phyloP scores from a whole-genome alignment of 257 asterid genomes.

The Vinca minor region DNA sequence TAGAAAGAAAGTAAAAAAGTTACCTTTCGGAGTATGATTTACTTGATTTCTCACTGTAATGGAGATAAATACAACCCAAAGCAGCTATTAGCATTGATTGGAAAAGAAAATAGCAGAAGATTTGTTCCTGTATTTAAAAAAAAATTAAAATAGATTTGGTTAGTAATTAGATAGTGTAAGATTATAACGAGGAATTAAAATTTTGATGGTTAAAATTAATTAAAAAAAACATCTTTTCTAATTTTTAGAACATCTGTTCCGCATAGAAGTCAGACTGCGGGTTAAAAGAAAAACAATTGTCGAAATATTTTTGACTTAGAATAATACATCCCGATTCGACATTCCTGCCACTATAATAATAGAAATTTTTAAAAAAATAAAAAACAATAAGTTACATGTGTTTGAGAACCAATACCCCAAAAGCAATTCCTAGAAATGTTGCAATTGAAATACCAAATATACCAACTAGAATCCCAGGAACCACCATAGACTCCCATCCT shows the following conservation, averaged over 20 bases:
- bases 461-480: constrained; percentile 68
- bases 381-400: constrained; percentile 23
- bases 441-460: constrained; percentile 68
- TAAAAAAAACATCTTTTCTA: no score
- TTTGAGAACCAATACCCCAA: constrained; percentile 51
- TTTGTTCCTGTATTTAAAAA: constrained; percentile 49
- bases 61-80: constrained; percentile 48
- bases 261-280: no score
- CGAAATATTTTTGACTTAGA: no score
- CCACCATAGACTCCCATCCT: constrained; percentile 67
- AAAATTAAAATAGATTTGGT: background rate
- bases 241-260: no score
- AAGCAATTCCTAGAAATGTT: constrained; percentile 73
- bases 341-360: no score
- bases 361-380: background rate
- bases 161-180: no score
- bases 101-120: constrained; percentile 46
- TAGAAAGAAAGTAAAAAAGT: constrained; percentile 2
- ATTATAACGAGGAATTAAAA: no score
- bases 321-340: no score
- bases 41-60: constrained; percentile 27
- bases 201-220: no score
- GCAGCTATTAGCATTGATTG: constrained; percentile 39
- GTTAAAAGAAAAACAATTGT: no score
- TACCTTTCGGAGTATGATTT: constrained; percentile 23